Conservation (phyloP, 2,329 filamentous ascomycete genomes). For the Hymenoscyphus scutula region DNA sequence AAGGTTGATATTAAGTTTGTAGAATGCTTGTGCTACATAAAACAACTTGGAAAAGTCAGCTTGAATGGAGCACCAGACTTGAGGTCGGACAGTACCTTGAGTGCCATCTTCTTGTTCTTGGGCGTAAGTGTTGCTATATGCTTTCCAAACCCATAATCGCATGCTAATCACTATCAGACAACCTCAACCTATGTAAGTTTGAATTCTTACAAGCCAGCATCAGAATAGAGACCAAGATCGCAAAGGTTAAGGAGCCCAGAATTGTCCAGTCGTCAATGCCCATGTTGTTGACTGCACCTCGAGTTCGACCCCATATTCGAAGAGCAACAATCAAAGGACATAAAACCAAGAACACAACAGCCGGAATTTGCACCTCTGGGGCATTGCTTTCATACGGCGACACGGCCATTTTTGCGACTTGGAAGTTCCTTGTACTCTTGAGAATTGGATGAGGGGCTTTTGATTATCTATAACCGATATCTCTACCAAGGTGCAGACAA, state of each 20-base stretch:
- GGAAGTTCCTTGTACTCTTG: not conserved
- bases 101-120: constrained; percentile 38
- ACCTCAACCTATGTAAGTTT: not conserved
- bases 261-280: constrained; percentile 46
- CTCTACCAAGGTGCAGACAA: not conserved
- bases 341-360: constrained; percentile 47
- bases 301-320: constrained; percentile 42
- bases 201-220: not conserved
- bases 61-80: constrained; percentile 2
- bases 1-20: constrained; percentile 53
- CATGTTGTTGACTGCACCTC: constrained; percentile 36
- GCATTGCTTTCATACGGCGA: not conserved
- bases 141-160: constrained; percentile 44
- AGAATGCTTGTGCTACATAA: constrained; percentile 51
- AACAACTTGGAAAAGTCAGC: constrained; percentile 42
- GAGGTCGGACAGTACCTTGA: constrained; percentile 32
- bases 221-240: not conserved
- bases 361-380: constrained; percentile 39
- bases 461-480: not conserved
- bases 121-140: constrained; percentile 39
- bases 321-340: constrained; percentile 43
- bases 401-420: not conserved
- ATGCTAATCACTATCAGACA: constrained; percentile 34
- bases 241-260: constrained; percentile 42
- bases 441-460: too few relatives aligned